phyloP scores from a whole-genome alignment of 305 asterid species.

The Fraxinus sp. region DNA sequence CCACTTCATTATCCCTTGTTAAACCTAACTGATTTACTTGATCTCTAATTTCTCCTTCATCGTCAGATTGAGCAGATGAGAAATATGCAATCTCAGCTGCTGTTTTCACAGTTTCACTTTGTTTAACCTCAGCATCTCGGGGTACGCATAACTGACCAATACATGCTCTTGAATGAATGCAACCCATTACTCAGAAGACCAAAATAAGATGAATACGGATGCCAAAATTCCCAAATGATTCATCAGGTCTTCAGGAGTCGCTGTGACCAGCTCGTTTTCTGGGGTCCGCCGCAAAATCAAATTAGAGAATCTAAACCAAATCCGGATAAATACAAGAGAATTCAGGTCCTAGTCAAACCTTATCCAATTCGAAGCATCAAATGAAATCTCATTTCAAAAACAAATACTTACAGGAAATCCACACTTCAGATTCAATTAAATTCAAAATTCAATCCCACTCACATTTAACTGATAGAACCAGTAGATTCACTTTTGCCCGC shows the following conservation, averaged over 20 bases:
- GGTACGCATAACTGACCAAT: constrained; percentile 84
- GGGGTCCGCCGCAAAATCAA: constrained; percentile 14
- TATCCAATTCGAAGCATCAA: not conserved
- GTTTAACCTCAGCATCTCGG: constrained; percentile 48
- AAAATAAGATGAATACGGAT: constrained; percentile 35
- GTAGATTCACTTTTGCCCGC: constrained; percentile 7
- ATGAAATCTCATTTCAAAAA: not conserved
- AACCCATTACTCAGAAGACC: constrained; percentile 73
- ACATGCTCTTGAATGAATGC: constrained; percentile 79
- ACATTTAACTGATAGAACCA: not conserved
- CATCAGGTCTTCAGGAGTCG: constrained; percentile 35
- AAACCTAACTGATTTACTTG: constrained; percentile 49
- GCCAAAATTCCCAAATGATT: constrained; percentile 30
- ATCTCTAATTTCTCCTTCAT: constrained; percentile 59
- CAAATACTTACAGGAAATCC: constrained; percentile 17
- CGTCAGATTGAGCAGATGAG: constrained; percentile 57
- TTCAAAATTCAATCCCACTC: constrained; percentile 16
- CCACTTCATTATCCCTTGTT: constrained; percentile 61
- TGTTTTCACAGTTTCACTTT: constrained; percentile 45
- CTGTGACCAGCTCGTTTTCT: constrained; percentile 12
- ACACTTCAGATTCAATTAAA: constrained; percentile 25
- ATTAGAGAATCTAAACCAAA: constrained; percentile 23
- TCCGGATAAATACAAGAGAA: constrained; percentile 27
- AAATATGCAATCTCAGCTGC: constrained; percentile 54
- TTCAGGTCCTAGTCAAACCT: not conserved